Evolutionary conservation across 169 alveolate genomes (phyloP), one percentile per base, ranked within the genome.

Genomic region (Eimeria sp.): DNA sequence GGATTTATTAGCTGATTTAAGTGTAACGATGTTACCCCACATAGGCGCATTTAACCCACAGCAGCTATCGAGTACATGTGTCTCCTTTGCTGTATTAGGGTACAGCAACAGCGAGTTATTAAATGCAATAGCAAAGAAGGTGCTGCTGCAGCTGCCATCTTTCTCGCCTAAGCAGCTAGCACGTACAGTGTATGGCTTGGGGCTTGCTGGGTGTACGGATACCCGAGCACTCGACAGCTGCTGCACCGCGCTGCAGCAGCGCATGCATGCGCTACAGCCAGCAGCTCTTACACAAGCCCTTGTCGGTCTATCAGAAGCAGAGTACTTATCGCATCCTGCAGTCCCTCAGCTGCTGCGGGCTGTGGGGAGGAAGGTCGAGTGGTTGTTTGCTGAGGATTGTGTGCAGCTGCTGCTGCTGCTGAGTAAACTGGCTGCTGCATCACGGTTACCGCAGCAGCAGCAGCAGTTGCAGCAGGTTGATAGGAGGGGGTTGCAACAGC

Each of bases 381-480:
- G 65, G 30, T 57, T 94, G 14, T 94, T 70, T 57, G 96, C 96
- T 4, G 96, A 94, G 43, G 96, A 94, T 88, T 84, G 95, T 89
- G 96, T 94, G 22, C 96, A 94, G 96, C 89, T 94, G 27, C 96
- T 94, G 65, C 83, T 72, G 73, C 73, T 94, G 51, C 58, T 94
- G 73, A 73, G 87, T 57, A 94, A 94, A 84, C 54, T 54, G 5
- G 47, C 40, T 43, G 57, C 61, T 51, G 70, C 80, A 5, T 67
- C 67, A 20, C 84, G 51, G 22, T 92, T 86, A 5, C 76, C 57
- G 40, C 82, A 80, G 67, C 92, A 80, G 70, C 70, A 40, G 72
- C 96, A 86, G 61, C 96, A 78, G 75, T 75, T 92, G 76, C 96
- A 61, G 75, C 96, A 92, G 92, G 40, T 34, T 34, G 40, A 34